Conservation (phyloP, 768 basidiomycete genomes). For the Hygrophoropsis aurantiaca region DNA sequence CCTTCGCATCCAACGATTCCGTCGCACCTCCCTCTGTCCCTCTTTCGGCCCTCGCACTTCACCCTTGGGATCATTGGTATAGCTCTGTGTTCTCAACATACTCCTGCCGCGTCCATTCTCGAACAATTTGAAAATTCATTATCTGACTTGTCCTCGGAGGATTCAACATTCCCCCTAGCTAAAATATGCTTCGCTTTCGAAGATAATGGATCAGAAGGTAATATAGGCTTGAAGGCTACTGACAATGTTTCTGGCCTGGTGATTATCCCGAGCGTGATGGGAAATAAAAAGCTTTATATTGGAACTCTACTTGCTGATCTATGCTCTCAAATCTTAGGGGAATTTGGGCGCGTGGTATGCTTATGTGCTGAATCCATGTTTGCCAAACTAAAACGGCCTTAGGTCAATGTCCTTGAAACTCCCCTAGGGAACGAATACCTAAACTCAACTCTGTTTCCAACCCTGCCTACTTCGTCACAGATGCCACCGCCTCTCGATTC, state of each 20-base stretch:
- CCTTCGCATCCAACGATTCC: constrained; percentile 72
- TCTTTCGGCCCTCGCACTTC: constrained; percentile 79
- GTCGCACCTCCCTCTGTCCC: constrained; percentile 64
- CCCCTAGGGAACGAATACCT: constrained; percentile 85
- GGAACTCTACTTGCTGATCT: constrained; percentile 87
- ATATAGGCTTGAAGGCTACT: constrained; percentile 53
- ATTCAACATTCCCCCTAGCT: constrained; percentile 73
- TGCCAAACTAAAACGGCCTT: constrained; percentile 20
- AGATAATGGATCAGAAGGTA: constrained; percentile 44
- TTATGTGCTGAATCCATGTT: neutral
- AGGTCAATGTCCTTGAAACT: constrained; percentile 81
- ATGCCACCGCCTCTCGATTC: constrained; percentile 57
- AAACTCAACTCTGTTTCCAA: constrained; percentile 66
- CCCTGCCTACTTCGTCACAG: constrained; percentile 59
- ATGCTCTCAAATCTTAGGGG: constrained; percentile 82
- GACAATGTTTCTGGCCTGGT: constrained; percentile 64
- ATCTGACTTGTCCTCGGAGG: constrained; percentile 63
- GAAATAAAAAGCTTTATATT: constrained; percentile 84
- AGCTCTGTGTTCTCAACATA: constrained; percentile 61
- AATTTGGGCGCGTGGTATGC: constrained; percentile 83
- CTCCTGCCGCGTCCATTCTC: constrained; percentile 52
- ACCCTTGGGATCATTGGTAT: constrained; percentile 89
- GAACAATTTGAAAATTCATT: constrained; percentile 68
- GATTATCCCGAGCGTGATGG: constrained; percentile 82
- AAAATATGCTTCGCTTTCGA: constrained; percentile 87